Conservation (phyloP, 2,329 filamentous ascomycete genomes). For the Ascochyta clinopodiicola region DNA sequence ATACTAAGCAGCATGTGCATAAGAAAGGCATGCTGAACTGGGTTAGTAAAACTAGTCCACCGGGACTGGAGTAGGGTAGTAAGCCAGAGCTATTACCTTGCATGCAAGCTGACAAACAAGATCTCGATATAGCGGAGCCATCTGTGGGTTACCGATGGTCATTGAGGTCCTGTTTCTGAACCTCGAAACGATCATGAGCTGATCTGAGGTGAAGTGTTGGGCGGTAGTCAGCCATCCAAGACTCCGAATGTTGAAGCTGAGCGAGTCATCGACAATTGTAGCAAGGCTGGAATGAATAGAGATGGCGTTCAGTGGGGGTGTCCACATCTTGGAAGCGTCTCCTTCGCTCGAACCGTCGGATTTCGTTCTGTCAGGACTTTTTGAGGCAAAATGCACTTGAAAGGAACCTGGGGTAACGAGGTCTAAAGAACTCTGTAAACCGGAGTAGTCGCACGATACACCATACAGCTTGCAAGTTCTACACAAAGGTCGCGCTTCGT, state of each 20-base stretch:
- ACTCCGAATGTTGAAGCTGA: neutral
- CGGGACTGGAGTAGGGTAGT: neutral
- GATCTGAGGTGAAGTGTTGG: slow-evolving; percentile 26
- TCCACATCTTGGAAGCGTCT: neutral
- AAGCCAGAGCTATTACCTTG: slow-evolving; percentile 37
- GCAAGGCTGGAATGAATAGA: neutral
- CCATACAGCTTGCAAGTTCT: slow-evolving; percentile 57
- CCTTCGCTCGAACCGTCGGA: neutral
- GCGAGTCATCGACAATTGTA: neutral
- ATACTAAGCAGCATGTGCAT: slow-evolving; percentile 62
- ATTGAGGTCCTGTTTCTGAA: slow-evolving; percentile 55
- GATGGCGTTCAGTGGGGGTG: neutral
- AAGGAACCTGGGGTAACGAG: slow-evolving; percentile 39
- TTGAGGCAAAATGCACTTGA: slow-evolving; percentile 23
- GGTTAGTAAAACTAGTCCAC: neutral
- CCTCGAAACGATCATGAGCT: slow-evolving; percentile 46
- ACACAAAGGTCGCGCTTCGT: slow-evolving; percentile 60
- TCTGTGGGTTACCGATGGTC: slow-evolving; percentile 48
- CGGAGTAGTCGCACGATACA: slow-evolving; percentile 58
- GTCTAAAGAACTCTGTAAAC: slow-evolving; percentile 40
- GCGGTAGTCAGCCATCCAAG: neutral
- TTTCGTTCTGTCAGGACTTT: neutral
- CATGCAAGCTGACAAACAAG: slow-evolving; percentile 50
- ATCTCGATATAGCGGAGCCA: slow-evolving; percentile 45
- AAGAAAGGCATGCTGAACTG: slow-evolving; percentile 57